Conservation (phyloP, 2,329 filamentous ascomycete genomes). For the Aspergillus sclerotialis region DNA sequence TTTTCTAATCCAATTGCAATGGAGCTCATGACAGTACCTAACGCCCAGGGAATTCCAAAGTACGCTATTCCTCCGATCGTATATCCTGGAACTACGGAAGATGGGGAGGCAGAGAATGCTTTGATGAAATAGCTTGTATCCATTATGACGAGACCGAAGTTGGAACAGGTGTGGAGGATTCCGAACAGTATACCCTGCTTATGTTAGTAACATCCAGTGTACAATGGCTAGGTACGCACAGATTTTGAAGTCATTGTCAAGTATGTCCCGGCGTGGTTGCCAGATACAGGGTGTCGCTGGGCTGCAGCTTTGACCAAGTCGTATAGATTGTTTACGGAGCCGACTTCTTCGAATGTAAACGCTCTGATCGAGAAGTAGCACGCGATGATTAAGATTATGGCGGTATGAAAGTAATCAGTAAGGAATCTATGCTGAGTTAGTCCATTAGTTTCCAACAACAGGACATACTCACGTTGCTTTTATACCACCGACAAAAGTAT, state of each 20-base stretch:
- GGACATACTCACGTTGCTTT: conserved; percentile 27
- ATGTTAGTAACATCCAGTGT: background rate
- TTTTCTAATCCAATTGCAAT: conserved; percentile 44
- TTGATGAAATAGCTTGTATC: conserved; percentile 50
- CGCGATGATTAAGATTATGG: conserved; percentile 46
- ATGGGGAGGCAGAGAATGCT: conserved; percentile 42
- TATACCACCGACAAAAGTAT: conserved; percentile 35
- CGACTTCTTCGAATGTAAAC: conserved; percentile 39
- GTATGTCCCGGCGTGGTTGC: conserved; percentile 49
- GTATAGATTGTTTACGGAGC: conserved; percentile 43
- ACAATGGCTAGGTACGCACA: conserved; percentile 28
- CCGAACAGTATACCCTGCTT: conserved; percentile 43
- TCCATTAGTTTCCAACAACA: background rate
- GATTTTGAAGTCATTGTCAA: conserved; percentile 51
- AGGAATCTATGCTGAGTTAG: conserved; percentile 26
- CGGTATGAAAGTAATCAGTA: conserved; percentile 50
- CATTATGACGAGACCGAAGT: conserved; percentile 51
- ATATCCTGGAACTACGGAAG: conserved; percentile 47
- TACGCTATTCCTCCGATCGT: conserved; percentile 47
- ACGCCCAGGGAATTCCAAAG: conserved; percentile 49
- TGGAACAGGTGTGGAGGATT: conserved; percentile 43
- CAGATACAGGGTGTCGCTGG: conserved; percentile 40
- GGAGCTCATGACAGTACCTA: conserved; percentile 47
- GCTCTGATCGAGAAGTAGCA: conserved; percentile 46
- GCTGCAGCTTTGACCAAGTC: conserved; percentile 44